These are phyloP conservation scores for Pichia ethanolica DNA, from an alignment of 805 yeast genomes.

Conservation along the genomic window DNA sequence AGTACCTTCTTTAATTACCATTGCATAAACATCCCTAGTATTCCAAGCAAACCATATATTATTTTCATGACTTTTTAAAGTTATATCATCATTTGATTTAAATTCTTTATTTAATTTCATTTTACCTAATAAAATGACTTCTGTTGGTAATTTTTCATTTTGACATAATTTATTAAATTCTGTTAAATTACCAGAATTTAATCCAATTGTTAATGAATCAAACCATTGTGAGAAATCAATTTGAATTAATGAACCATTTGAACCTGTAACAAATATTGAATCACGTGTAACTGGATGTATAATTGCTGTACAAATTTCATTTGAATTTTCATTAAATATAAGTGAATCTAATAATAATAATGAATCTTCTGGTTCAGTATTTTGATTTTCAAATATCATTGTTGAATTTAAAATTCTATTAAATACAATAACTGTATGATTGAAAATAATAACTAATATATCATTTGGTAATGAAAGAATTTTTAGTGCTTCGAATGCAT, in stretches of 20 bases:
- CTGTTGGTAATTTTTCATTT: constrained; percentile 17
- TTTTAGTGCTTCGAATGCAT: constrained; percentile 35
- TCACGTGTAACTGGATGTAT: constrained; percentile 17
- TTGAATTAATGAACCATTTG: constrained; percentile 17
- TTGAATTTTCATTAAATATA: constrained; percentile 5
- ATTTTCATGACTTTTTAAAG: constrained; percentile 10
- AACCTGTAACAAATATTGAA: constrained; percentile 16
- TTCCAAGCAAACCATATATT: constrained; percentile 23
- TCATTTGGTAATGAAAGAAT: constrained; percentile 21
- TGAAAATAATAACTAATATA: constrained; percentile 17
- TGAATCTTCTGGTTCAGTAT: constrained; percentile 3
- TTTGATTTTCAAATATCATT: constrained; percentile 21
- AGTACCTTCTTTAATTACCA: constrained; percentile 6
- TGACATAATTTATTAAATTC: constrained; percentile 13
- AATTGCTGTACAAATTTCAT: constrained; percentile 10
- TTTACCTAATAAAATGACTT: constrained; percentile 13
- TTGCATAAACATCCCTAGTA: constrained; percentile 13
- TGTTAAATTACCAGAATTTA: constrained; percentile 14
- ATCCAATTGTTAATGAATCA: constrained; percentile 10
- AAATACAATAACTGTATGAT: constrained; percentile 16
- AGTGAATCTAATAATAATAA: constrained; percentile 11
- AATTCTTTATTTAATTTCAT: constrained; percentile 3
- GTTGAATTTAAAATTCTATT: constrained; percentile 17
- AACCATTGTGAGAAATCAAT: constrained; percentile 27
- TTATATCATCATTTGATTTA: not conserved